These are phyloP conservation scores for Vitis hybrid DNA, from an alignment of 177 flowering plant genomes.

Conservation along the genomic window DNA sequence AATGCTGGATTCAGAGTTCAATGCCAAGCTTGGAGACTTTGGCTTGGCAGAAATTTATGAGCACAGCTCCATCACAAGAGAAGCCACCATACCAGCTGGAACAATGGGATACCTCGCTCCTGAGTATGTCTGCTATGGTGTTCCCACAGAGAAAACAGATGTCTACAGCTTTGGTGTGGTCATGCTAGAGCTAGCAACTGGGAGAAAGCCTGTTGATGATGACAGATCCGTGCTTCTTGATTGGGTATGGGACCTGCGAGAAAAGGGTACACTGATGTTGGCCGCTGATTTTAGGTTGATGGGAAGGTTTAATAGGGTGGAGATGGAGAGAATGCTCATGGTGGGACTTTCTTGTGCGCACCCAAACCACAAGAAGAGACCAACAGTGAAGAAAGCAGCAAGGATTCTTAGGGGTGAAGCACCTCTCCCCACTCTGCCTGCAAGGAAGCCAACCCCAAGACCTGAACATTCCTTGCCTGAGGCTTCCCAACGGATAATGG, in stretches of 20 bases:
- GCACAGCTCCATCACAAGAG: conserved; percentile 33
- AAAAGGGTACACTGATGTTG: conserved; percentile 36
- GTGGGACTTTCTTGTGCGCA: conserved; percentile 71
- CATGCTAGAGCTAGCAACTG: conserved; percentile 61
- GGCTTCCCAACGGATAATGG: conserved; percentile 18
- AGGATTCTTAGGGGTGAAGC: conserved; percentile 54
- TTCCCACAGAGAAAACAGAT: conserved; percentile 60
- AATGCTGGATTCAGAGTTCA: conserved; percentile 61
- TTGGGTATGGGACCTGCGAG: conserved; percentile 63
- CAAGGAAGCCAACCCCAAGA: conserved; percentile 42
- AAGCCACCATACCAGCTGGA: conserved; percentile 58
- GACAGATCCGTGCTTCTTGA: conserved; percentile 45
- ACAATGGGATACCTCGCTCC: conserved; percentile 83
- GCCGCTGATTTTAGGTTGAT: conserved; percentile 51
- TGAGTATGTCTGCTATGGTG: conserved; percentile 61
- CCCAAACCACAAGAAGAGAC: conserved; percentile 51
- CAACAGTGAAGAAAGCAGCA: conserved; percentile 52
- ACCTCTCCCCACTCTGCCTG: conserved; percentile 50
- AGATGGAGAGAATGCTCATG: conserved; percentile 53
- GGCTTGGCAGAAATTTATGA: conserved; percentile 70
- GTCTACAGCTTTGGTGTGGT: conserved; percentile 79
- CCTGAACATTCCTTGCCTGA: conserved; percentile 25
- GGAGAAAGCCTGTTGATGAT: conserved; percentile 47
- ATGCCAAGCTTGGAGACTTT: conserved; percentile 75
- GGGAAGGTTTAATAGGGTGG: conserved; percentile 34